These are phyloP conservation scores for Quercus engelmannii DNA, from an alignment of 306 rosid species.

Conservation along the genomic window DNA sequence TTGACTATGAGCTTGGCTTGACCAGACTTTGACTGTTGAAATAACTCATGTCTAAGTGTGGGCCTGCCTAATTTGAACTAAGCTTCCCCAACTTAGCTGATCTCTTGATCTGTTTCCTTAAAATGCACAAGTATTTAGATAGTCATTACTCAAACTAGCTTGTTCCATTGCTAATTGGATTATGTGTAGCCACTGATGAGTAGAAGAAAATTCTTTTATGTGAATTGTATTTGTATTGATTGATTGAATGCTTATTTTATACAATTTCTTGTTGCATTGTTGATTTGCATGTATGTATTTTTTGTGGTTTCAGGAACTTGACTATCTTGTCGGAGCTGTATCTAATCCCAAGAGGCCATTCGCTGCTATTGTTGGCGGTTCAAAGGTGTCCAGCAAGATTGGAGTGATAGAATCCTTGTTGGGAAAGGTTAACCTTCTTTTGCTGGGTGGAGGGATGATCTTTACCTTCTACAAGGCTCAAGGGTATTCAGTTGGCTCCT, in stretches of 20 bases:
- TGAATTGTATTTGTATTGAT: not conserved
- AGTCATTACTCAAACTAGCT: not conserved
- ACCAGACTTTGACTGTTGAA: not conserved
- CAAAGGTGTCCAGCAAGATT: conserved; percentile 93
- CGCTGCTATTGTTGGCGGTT: conserved; percentile 92
- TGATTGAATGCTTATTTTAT: not conserved
- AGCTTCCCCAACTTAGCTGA: not conserved
- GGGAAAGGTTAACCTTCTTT: conserved; percentile 69
- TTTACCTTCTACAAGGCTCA: conserved; percentile 95
- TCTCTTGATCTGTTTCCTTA: not conserved
- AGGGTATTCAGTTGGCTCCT: conserved; percentile 77
- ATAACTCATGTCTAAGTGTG: not conserved
- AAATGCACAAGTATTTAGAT: not conserved
- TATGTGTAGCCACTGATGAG: not conserved
- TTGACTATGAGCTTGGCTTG: not conserved
- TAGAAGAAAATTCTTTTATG: not conserved
- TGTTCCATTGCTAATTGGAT: not conserved
- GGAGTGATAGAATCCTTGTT: conserved; percentile 91
- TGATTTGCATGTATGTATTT: not conserved
- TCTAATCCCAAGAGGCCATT: conserved; percentile 90
- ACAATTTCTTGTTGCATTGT: not conserved
- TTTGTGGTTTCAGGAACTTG: conserved; percentile 71
- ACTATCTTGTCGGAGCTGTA: conserved; percentile 87
- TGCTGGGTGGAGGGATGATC: conserved; percentile 95
- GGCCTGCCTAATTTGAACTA: not conserved